Base-by-base conservation (phyloP, 2,329 filamentous ascomycete genomes). In the Hypoxylon sp. region DNA sequence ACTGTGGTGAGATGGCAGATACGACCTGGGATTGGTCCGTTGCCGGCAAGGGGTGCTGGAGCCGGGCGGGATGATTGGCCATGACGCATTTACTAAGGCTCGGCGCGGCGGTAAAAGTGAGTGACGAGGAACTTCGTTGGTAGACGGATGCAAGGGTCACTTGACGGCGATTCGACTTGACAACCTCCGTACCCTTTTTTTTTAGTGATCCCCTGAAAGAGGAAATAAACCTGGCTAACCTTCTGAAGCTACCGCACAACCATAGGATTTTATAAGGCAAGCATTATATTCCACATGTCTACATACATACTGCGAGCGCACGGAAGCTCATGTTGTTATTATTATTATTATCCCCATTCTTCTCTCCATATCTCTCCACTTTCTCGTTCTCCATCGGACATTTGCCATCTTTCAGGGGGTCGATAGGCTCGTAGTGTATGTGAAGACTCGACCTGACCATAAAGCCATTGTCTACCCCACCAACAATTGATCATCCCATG, bases 11-110 rank as follows among this genome's bases (percentile, higher is more conserved):
- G 65, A 73, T 64, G 68, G 69, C 66, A 71, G 62, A 73, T 75
- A 71, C 64, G 72, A 67, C 58, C 70, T 64, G 59, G 68, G 71
- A 82, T 82, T 82, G 80, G 80, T 58, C 69, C 68, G 51, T 52
- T 16, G 30, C 46, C 58, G 58, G 64, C 69, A 72, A 73, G 67
- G 75, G 75, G 71, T 63, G 60, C 50, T 55, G 42, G 52, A 69
- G 68, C 61, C 50, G 60, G 50, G 67, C n/a, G 49, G 72, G 55
- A 54, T 74, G 65, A 76, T 77, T 76, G 75, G 75, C 51, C 66
- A 53, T 69, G 64, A 69, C 49, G 54, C 61, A 67, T 66, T 70
- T 70, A 68, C 73, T 73, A 68, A 69, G 66, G 65, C 65, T 75
- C 59, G 73, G 72, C 71, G 69, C 71, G 75, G 75, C 75, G 75